phyloP scores from a whole-genome alignment of 768 basidiomycete genomes.

The Lepiota venenata region DNA sequence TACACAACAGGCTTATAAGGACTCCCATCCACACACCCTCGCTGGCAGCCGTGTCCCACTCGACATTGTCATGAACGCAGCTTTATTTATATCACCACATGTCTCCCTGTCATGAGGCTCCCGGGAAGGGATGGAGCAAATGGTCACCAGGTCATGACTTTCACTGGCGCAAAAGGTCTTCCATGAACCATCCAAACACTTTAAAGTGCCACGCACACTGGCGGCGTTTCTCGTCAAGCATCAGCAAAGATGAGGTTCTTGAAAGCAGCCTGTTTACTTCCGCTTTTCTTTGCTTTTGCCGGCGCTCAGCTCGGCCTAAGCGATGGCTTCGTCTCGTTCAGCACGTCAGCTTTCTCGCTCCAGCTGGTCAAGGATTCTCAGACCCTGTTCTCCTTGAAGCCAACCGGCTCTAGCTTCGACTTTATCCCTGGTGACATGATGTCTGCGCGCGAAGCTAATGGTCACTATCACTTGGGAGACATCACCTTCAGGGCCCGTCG shows the following conservation, averaged over 20 bases:
- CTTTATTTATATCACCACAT: neutral
- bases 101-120: constrained; percentile 7
- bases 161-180: neutral
- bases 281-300: neutral
- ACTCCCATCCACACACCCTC: neutral
- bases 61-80: neutral
- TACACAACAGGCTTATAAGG: neutral
- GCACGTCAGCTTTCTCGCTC: constrained; percentile 39
- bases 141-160: constrained; percentile 2
- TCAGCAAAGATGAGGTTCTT: constrained; percentile 1
- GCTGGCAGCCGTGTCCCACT: neutral
- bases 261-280: neutral
- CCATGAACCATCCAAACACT: neutral
- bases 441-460: constrained; percentile 41
- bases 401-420: constrained; percentile 39
- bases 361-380: constrained; percentile 55
- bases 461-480: constrained; percentile 54
- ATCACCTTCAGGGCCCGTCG: constrained; percentile 48
- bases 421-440: constrained; percentile 53
- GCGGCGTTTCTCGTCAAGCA: neutral
- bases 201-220: neutral
- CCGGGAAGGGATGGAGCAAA: neutral
- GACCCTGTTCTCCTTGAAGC: constrained; percentile 48
- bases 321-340: constrained; percentile 46
- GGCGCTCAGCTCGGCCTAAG: constrained; percentile 31